Evolutionary conservation across 208 protist species (phyloP).

Genomic region (Leptomonas pyrrhocoris): DNA sequence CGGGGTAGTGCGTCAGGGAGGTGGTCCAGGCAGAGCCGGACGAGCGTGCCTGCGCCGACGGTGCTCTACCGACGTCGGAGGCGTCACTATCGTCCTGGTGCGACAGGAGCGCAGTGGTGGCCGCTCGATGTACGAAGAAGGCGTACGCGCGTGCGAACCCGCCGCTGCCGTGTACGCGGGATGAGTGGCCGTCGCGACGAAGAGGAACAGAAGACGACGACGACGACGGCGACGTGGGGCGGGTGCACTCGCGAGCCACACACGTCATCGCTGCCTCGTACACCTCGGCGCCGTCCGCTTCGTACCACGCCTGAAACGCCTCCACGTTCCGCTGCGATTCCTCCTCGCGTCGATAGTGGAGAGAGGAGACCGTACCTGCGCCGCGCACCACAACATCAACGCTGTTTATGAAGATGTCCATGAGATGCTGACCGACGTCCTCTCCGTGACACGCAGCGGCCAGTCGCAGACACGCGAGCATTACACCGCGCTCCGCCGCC

Average conservation of each 20-base stretch:
- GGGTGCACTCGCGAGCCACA: slow-evolving; percentile 2
- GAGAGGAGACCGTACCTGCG: not conserved
- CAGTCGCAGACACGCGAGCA: slow-evolving; percentile 15
- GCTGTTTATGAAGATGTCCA: slow-evolving; percentile 16
- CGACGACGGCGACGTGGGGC: not conserved
- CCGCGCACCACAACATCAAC: slow-evolving; percentile 8
- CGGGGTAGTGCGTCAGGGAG: not conserved
- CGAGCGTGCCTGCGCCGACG: not conserved
- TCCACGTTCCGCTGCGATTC: not conserved
- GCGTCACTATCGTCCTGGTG: too few relatives aligned
- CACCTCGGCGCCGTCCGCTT: slow-evolving; percentile 7
- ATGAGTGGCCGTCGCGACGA: not conserved
- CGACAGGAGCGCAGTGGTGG: not conserved
- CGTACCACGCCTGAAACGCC: slow-evolving; percentile 22
- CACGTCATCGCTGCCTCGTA: slow-evolving; percentile 23
- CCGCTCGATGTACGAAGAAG: slow-evolving; percentile 15
- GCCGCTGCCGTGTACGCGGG: not conserved
- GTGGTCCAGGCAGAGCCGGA: slow-evolving; percentile 6
- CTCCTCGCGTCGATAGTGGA: not conserved
- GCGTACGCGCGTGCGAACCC: slow-evolving; percentile 25
- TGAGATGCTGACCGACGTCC: slow-evolving; percentile 24
- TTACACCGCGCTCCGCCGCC: slow-evolving; percentile 15
- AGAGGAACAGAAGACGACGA: not conserved
- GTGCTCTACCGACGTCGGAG: not conserved
- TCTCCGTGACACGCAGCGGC: slow-evolving; percentile 17